A percentile compares a stretch with the other conserved stretches of the same genome.
These are phyloP conservation scores for Orbilia ellipsospora DNA, from an alignment of 2,329 filamentous ascomycete species.

Conservation along the genomic window DNA sequence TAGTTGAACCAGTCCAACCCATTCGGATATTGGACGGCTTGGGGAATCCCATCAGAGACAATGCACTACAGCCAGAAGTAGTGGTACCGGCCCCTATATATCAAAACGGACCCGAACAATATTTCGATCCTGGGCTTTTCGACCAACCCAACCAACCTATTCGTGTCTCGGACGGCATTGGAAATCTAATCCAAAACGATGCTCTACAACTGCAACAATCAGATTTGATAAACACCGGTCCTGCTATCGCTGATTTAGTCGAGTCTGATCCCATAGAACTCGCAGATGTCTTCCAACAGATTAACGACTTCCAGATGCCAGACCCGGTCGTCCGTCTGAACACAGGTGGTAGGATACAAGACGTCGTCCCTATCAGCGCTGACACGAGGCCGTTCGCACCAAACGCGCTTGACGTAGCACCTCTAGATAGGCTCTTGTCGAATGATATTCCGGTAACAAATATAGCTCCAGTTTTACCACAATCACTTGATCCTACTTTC, in stretches of 20 bases:
- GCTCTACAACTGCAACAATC: slow-evolving; percentile 15
- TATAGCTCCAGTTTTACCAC: not conserved
- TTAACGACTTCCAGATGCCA: slow-evolving; percentile 10
- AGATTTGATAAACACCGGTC: slow-evolving; percentile 27
- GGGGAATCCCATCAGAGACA: slow-evolving; percentile 13
- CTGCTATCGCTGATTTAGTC: slow-evolving; percentile 12
- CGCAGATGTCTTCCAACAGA: slow-evolving; percentile 22
- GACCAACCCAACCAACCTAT: not conserved
- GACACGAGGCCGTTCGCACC: not conserved
- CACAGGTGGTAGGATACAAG: not conserved
- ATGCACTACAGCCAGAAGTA: slow-evolving; percentile 5
- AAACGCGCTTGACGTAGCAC: not conserved
- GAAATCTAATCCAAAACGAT: slow-evolving; percentile 6
- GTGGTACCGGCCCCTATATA: not conserved
- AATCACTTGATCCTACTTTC: too few species aligned
- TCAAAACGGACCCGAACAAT: not conserved
- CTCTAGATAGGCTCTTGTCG: too few species aligned
- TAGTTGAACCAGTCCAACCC: not conserved
- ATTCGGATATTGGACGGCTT: not conserved
- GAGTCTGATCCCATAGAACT: slow-evolving; percentile 9
- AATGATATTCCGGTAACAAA: not conserved
- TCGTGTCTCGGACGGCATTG: slow-evolving; percentile 4
- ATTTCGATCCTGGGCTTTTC: slow-evolving; percentile 8
- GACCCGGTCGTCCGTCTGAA: slow-evolving; percentile 9
- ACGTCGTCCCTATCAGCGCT: not conserved